Percentiles rank a stretch among this genome's conserved stretches.
These are phyloP conservation scores for Plantago rigida DNA, from an alignment of 305 asterid species.

Conservation along the genomic window DNA sequence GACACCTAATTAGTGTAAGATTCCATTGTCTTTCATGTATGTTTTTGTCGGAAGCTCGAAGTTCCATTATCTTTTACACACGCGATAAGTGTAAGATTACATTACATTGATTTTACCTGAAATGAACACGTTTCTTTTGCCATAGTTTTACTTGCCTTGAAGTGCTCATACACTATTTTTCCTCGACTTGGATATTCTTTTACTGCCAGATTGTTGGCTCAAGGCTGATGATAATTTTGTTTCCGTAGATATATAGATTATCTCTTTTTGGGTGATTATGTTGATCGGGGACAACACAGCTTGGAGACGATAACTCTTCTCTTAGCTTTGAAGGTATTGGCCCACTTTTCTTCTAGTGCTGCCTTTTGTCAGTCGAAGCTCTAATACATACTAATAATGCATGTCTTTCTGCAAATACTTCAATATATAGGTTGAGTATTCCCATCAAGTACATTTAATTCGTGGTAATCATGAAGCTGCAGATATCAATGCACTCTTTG, in stretches of 20 bases:
- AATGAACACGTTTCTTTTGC: too few relatives aligned
- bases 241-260: conserved; percentile 79
- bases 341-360: conserved; percentile 22
- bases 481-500: conserved; percentile 96
- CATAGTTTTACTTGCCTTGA: background rate
- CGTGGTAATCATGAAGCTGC: conserved; percentile 99
- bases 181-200: background rate
- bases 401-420: conserved; percentile 14
- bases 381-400: conserved; percentile 22
- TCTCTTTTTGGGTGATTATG: conserved; percentile 98
- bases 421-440: conserved; percentile 60
- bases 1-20: too few relatives aligned
- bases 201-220: background rate
- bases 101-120: too few relatives aligned
- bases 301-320: conserved; percentile 97
- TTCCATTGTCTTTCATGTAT: too few relatives aligned
- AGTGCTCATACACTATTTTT: background rate
- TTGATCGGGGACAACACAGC: conserved; percentile 99
- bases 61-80: too few relatives aligned
- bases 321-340: conserved; percentile 76
- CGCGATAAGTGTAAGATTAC: too few relatives aligned
- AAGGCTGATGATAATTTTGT: conserved; percentile 29
- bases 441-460: conserved; percentile 80
- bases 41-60: too few relatives aligned
- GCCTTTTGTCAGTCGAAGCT: conserved; percentile 14